Evolutionary conservation across 2,329 filamentous ascomycete species (phyloP), one percentile per base, ranked within the genome.

Genomic region (Colletotrichum sp.): DNA sequence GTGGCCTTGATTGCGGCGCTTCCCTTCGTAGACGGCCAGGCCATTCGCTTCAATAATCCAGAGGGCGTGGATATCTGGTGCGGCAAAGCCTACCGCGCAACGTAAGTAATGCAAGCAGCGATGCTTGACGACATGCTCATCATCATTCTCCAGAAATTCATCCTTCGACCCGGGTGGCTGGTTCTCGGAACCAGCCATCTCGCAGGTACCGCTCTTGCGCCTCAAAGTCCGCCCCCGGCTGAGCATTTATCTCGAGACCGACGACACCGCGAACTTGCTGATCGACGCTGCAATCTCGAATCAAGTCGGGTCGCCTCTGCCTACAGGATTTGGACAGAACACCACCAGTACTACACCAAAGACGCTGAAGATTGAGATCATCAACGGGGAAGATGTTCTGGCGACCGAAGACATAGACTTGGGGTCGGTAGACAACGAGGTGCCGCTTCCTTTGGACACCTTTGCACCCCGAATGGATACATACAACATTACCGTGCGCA

Each of bases 131-230:
- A n/a, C 22, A 55, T 6, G 2, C 58, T 15, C 8, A 25, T 1
- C 25, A 66, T 9, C 8, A 61, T 18, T 9, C 15, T 13, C 5
- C 56, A 84, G 83, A 52, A 82, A 83, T 71, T 84, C 85, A 1
- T 84, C 83, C 65, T 89, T 87, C 73, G 83, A 88, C 36, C 87
- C 87, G 0, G 87, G 87, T 71, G 87, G 87, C 6, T 83, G 87
- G 78, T 85, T 84, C 1, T 77, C 82, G 13, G 82, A 84, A 75
- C 87, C 87, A 1, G 71, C 80, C 1, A 76, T 82, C 71, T 76
- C 82, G 34, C 75, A 78, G 43, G 77, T 82, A 0, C 83, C 84
- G 5, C 84, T 85, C 32, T 78, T 89, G 3, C 78, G 88, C 70
- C 79, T 89, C 55, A 86, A 87, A 66, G 83, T 89, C 78, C 82